Conservation (phyloP, 2,329 filamentous ascomycete genomes). For the Thermothelomyces thermophilus region DNA sequence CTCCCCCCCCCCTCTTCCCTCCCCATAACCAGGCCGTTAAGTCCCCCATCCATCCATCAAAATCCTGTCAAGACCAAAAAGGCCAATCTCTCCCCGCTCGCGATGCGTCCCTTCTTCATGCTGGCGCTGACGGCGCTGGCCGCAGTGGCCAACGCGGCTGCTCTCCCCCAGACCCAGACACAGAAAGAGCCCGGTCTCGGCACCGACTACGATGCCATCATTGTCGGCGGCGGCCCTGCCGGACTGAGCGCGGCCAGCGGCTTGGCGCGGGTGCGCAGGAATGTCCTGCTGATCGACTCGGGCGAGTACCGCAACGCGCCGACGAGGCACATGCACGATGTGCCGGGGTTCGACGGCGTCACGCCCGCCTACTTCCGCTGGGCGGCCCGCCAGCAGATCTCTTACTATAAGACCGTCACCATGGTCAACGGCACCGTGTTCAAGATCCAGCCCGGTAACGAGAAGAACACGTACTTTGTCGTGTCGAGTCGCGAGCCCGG, state of each 20-base stretch:
- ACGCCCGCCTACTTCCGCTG: conserved; percentile 49
- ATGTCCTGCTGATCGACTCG: conserved; percentile 51
- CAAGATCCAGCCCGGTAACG: conserved; percentile 32
- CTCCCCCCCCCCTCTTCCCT: no score
- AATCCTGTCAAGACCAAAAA: no score
- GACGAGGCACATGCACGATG: conserved; percentile 55
- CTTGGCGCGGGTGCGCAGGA: conserved; percentile 51
- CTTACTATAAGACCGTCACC: conserved; percentile 42
- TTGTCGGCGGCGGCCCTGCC: conserved; percentile 52
- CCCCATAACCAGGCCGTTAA: no score
- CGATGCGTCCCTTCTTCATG: neutral
- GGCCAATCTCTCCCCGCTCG: neutral
- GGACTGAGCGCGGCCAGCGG: conserved; percentile 49
- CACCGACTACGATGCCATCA: conserved; percentile 44
- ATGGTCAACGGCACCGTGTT: conserved; percentile 48
- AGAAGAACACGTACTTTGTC: conserved; percentile 40
- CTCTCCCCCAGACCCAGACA: neutral
- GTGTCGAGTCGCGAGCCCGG: conserved; percentile 31
- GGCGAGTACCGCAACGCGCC: conserved; percentile 50
- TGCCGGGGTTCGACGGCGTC: conserved; percentile 53
- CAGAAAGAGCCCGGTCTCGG: neutral
- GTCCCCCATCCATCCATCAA: no score
- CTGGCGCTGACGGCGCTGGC: neutral
- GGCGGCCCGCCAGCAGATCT: conserved; percentile 46
- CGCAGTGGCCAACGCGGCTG: neutral